Base-by-base conservation (phyloP, 768 basidiomycete species). In the Trametes elegans region DNA sequence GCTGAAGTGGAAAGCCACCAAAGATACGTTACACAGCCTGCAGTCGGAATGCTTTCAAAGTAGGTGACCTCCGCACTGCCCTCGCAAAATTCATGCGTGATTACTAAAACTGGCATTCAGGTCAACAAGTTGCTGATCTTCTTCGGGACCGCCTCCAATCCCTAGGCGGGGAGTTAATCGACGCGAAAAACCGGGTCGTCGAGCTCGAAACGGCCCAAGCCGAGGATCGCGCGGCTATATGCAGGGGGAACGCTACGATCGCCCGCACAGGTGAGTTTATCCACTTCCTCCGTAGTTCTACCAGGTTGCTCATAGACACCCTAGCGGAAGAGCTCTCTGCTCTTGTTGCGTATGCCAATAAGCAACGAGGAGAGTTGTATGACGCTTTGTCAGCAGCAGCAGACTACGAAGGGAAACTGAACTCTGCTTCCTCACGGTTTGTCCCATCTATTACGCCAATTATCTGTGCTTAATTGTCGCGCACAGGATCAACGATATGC, bases 91-190 rank as follows among this genome's bases (percentile, higher is more conserved):
- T n/a, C n/a, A n/a, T n/a, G n/a, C n/a, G 13, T 41, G 5, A 5
- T 8, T 21, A 36, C 16, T 18, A 9, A 44, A 45, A 16, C 23
- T 23, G n/a, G 7, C 28, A 10, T 18, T 11, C 38, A 79, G 78
- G 76, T n/a, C 71, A 76, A 52, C 76, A 79, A 65, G 78, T 79
- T 34, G 69, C 73, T 26, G 76, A 79, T 45, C 60, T 79, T n/a
- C 69, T 79, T 5, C 77, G 78, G 13, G 76, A 78, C 44, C 75
- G 76, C 54, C 63, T 79, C 3, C 71, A 76, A 35, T 66, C 65
- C 18, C 70, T 77, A 57, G 73, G 75, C 11, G 63, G 71, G 6
- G 76, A 79, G 34, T 60, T 79, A 3, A 65, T 71, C n/a, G 77
- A 78, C 55, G 70, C 76, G 1, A 75, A 70, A 50, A 60, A 64